These are phyloP conservation scores for Glebionis coronaria DNA, from an alignment of 129 eudicot genomes.

Conservation along the genomic window DNA sequence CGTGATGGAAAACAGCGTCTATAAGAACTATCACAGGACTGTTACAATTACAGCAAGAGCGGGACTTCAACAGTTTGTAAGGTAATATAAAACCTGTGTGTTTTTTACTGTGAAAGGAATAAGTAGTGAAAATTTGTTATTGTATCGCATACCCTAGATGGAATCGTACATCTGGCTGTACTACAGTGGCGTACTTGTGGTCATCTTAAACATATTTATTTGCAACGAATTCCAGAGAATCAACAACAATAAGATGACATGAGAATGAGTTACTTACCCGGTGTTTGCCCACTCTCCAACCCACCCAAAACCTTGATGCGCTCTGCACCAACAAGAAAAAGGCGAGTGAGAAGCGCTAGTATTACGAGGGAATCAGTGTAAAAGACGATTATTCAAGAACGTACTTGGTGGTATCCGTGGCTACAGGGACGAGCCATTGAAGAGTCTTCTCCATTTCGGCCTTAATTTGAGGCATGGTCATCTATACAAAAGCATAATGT, in stretches of 20 bases:
- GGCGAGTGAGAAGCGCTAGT: not conserved
- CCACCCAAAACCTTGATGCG: slow-evolving; percentile 99
- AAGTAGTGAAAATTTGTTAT: not conserved
- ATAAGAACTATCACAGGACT: too few relatives aligned
- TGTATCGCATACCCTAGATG: not conserved
- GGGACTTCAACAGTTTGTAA: not conserved
- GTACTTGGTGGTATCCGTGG: slow-evolving; percentile 84
- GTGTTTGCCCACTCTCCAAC: slow-evolving; percentile 99
- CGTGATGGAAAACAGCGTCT: not conserved
- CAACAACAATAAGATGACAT: not conserved
- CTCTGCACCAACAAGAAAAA: slow-evolving; percentile 46
- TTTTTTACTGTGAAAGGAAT: not conserved
- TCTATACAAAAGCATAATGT: slow-evolving; percentile 39
- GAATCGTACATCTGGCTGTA: not conserved
- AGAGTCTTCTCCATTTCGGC: slow-evolving; percentile 92
- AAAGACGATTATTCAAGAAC: not conserved
- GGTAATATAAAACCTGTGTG: not conserved
- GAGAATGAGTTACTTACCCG: slow-evolving; percentile 46
- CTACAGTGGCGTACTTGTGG: not conserved
- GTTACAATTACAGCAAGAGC: not conserved
- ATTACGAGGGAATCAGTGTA: not conserved
- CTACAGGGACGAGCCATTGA: slow-evolving; percentile 91
- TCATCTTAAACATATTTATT: not conserved
- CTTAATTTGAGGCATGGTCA: slow-evolving; percentile 74
- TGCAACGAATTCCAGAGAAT: not conserved